Base-by-base conservation (phyloP, 352 stramenopile genomes). In the Plasmopara muralis region DNA sequence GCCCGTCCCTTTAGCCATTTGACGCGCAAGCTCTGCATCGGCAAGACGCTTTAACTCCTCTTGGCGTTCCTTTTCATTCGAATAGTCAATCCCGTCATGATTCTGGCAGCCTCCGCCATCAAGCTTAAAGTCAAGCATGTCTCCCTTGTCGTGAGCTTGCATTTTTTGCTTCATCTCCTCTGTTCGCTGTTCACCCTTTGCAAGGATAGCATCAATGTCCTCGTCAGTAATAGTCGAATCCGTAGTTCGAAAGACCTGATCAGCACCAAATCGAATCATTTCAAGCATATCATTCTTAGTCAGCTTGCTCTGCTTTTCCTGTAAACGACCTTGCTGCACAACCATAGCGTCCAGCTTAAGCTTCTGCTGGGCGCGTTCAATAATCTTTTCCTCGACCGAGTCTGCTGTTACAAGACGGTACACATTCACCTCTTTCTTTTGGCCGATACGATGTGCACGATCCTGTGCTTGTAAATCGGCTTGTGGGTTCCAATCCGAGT, bases 331-430 rank as follows among this genome's bases (percentile, higher is more conserved):
- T 71, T 94, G 83, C 57, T 93, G 83, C 12, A 93, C 80, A 35
- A 93, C 78, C 79, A 91, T 92, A 12, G 83, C 81, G 50, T 93
- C 81, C 13, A 93, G 55, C 50, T 94, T 94, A 8, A 99, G 80
- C 70, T 99, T 99, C 56, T 99, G 93, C 20, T 96, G 96, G 0
- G 97, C 97, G 53, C 97, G 91, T 56, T 97, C 94, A 28, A 99
- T 87, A 35, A 99, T 99, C 60, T 98, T 98, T 60, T 99, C 96
- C 74, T 99, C 97, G 0, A 99, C 94, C 0, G 96, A 97, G 49
- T 96, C 93, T 12, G 97, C 77, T 33, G 97, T 99, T 16, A 98
- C 83, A 29, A 98, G 70, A 14, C 93, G 84, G 37, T 97, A 97
- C 39, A 98, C 89, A 48, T 95, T 97, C 15, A 99, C 97, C 40